Evolutionary conservation across 2,329 filamentous ascomycete species (phyloP).

Genomic region (Pseudogymnoascus sp.): DNA sequence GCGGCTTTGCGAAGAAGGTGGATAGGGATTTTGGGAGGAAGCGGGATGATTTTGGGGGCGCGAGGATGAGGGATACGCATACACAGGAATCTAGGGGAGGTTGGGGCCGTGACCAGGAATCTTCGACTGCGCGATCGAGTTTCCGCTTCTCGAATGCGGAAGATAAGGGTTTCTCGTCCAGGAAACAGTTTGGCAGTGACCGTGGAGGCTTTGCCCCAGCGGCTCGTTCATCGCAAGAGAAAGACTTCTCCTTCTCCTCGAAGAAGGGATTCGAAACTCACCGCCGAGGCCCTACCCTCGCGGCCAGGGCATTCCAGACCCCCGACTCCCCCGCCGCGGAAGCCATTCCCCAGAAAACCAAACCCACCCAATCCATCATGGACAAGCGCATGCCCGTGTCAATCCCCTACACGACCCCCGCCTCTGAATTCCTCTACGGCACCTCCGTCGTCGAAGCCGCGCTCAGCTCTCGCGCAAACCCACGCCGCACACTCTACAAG

Average conservation of each 20-base stretch:
- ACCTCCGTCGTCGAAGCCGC: conserved; percentile 73
- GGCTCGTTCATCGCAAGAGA: background rate
- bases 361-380: background rate
- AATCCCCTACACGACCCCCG: conserved; percentile 70
- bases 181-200: background rate
- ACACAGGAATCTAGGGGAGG: conserved; percentile 3
- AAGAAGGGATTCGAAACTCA: conserved; percentile 1
- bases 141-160: background rate
- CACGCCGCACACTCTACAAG: conserved; percentile 68
- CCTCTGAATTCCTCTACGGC: conserved; percentile 88
- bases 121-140: background rate
- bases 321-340: background rate
- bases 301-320: background rate
- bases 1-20: conserved; percentile 11
- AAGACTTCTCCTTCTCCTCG: background rate
- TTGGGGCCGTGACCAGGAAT: background rate
- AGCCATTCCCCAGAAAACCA: background rate
- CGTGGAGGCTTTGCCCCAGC: background rate
- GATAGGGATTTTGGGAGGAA: background rate
- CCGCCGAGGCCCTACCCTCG: conserved; percentile 1
- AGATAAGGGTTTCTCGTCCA: background rate
- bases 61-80: conserved; percentile 7
- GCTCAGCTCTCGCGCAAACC: conserved; percentile 45
- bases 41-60: background rate
- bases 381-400: conserved; percentile 26